Evolutionary conservation across 306 rosid genomes (phyloP), one percentile per base, ranked within the genome.

Genomic region (Castanea crenata): DNA sequence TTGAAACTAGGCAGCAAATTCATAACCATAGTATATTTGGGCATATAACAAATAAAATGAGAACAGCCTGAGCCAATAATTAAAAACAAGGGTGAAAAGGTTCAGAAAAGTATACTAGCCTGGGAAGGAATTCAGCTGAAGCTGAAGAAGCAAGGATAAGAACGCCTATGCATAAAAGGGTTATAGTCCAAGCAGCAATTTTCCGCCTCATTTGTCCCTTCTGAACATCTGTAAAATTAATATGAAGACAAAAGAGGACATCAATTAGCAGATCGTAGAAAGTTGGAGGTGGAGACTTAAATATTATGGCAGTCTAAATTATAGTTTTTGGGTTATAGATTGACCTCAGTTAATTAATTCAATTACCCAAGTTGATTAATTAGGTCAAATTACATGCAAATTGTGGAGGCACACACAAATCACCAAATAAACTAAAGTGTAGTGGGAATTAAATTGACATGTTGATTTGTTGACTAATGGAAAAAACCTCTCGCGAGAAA

Each of bases 121-220:
- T 85, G 76, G 96, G 88, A 78, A 85, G 80, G 73, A 81, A 31
- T 23, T 83, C 83, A 19, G 81, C 88, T 78, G 92, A 88, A 89
- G 94, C 92, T 18, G 89, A 84, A 74, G 72, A 71, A 7, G 92
- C 73, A 73, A 91, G 70, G 75, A 87, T 70, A 79, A 89, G 79
- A 81, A 80, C 68, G 75, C 96, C 96, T 31, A 87, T 16, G 56
- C 96, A 93, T 57, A 89, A 77, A 80, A 88, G 71, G 71, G 83
- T 62, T 77, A 93, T 93, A 78, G 90, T 79, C 96, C 96, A 85
- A 68, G 86, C 86, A 72, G 94, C 93, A 31, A 82, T 78, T 79
- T 87, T 88, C 82, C 97, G 84, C 89, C 97, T 87, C 80, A 21
- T 76, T 79, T 76, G 76, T 79, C 89, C 90, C 76, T 55, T 85